These are phyloP conservation scores for Myxozyma mucilagina DNA, from an alignment of 805 yeast species.

Conservation along the genomic window DNA sequence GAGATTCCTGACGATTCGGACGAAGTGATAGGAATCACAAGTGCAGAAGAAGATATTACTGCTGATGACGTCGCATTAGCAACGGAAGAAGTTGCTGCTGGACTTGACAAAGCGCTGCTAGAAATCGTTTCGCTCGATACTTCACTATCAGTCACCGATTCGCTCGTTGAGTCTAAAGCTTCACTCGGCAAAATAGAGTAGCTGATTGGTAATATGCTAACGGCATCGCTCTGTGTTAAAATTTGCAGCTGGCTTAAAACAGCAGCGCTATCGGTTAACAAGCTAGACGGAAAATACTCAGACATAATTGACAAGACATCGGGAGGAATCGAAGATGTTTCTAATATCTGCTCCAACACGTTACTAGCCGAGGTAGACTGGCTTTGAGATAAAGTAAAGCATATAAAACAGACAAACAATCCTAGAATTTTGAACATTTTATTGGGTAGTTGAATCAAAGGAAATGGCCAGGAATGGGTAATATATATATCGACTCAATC, in stretches of 20 bases:
- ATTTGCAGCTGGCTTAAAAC: conserved; percentile 8
- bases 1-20: not conserved
- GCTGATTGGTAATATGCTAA: not conserved
- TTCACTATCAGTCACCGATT: not conserved
- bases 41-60: conserved; percentile 32
- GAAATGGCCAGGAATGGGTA: too few relatives aligned
- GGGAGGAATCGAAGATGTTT: conserved; percentile 7
- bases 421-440: too few relatives aligned
- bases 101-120: not conserved
- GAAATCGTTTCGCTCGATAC: too few relatives aligned
- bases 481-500: too few relatives aligned
- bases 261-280: conserved; percentile 14
- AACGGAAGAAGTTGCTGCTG: not conserved
- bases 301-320: conserved; percentile 23
- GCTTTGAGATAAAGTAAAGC: too few relatives aligned
- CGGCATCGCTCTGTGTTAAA: conserved; percentile 11
- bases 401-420: too few relatives aligned
- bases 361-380: not conserved
- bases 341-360: conserved; percentile 5
- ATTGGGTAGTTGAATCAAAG: not conserved
- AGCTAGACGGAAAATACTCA: conserved; percentile 21
- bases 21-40: conserved; percentile 23
- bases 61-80: conserved; percentile 36
- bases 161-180: not conserved
- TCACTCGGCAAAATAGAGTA: not conserved